phyloP scores from a whole-genome alignment of 441 rosid genomes.

The Populus hybrid region DNA sequence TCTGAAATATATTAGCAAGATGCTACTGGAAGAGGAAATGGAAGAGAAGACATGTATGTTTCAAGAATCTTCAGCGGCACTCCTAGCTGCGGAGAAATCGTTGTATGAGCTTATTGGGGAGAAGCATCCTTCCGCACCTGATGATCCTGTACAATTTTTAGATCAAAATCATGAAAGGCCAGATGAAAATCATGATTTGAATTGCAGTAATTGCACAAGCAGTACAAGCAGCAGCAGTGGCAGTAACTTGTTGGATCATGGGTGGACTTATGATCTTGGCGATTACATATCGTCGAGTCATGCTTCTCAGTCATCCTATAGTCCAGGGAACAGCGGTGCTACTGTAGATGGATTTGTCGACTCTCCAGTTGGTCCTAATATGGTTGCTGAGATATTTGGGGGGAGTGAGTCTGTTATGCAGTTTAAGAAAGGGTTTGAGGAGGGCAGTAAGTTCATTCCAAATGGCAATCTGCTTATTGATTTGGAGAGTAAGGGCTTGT shows the following conservation, averaged over 20 bases:
- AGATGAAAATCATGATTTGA: conserved; percentile 17
- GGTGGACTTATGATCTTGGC: background rate
- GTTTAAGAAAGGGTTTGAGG: conserved; percentile 71
- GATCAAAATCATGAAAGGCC: conserved; percentile 17
- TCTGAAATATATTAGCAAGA: conserved; percentile 61
- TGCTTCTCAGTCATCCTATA: conserved; percentile 33
- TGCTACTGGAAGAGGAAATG: conserved; percentile 83
- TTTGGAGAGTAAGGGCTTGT: conserved; percentile 29
- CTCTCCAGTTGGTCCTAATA: conserved; percentile 27
- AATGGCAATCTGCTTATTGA: conserved; percentile 34
- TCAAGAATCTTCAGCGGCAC: conserved; percentile 64
- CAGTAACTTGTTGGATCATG: conserved; percentile 17
- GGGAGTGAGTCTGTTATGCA: conserved; percentile 53
- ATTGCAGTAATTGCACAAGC: conserved; percentile 3
- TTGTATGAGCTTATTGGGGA: conserved; percentile 60
- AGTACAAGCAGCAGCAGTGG: conserved; percentile 16
- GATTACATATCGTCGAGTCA: conserved; percentile 20
- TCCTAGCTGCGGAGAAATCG: conserved; percentile 65
- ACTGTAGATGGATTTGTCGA: conserved; percentile 23
- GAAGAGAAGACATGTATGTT: conserved; percentile 67
- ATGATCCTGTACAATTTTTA: conserved; percentile 1
- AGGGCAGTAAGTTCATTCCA: conserved; percentile 81
- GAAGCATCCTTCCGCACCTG: conserved; percentile 30
- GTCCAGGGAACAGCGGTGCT: conserved; percentile 9
- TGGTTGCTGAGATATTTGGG: conserved; percentile 38